Evolutionary conservation across 2,329 filamentous ascomycete species (phyloP).

Genomic region (Aspergillus pseudotamarii): DNA sequence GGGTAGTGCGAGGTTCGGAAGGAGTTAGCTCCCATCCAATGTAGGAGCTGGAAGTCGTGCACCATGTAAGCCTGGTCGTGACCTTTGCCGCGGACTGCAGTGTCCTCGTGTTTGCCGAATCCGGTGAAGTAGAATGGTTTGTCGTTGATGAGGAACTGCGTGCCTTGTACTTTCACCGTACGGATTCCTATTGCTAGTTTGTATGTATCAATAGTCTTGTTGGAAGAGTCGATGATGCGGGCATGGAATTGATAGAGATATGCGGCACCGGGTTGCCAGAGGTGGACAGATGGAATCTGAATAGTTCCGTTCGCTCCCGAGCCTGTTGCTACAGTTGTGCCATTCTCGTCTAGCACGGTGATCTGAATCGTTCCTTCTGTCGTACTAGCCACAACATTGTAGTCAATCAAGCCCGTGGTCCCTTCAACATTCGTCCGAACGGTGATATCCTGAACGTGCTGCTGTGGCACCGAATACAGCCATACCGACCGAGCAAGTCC

Average conservation of each 20-base stretch:
- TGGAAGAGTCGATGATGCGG: not conserved
- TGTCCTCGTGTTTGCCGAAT: not conserved
- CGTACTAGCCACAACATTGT: not conserved
- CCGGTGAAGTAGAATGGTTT: not conserved
- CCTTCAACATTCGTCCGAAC: not conserved
- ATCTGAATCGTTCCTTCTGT: not conserved
- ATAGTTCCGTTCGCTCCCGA: not conserved
- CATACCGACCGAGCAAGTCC: not conserved
- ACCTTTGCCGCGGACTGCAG: not conserved
- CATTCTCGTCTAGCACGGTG: not conserved
- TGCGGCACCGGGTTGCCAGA: not conserved
- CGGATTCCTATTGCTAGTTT: not conserved
- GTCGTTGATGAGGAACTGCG: not conserved
- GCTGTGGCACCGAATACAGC: not conserved
- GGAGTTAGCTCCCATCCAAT: not conserved
- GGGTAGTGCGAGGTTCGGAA: not conserved
- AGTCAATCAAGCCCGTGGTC: not conserved
- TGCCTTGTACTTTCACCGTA: not conserved
- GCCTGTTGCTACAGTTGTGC: not conserved
- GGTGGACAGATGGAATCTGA: not conserved
- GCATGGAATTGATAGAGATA: not conserved
- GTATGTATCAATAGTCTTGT: not conserved
- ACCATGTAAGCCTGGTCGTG: not conserved
- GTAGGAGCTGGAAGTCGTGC: not conserved
- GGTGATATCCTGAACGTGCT: not conserved